Evolutionary conservation across 2,329 filamentous ascomycete genomes (phyloP).

Genomic region (Diaporthe australafricana): DNA sequence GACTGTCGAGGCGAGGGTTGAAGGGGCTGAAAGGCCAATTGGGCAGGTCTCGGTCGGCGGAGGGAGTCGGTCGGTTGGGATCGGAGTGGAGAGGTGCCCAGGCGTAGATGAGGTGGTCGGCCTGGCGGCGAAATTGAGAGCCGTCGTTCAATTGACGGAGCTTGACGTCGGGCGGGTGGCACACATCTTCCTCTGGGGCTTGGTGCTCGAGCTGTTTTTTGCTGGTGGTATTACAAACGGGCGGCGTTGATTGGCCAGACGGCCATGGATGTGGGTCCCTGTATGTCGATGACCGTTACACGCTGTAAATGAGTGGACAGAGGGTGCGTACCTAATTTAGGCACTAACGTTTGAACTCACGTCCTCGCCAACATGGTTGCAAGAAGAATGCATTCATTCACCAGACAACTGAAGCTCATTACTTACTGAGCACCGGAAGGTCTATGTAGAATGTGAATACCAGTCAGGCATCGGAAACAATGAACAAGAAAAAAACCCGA

Average conservation of each 20-base stretch:
- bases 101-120: conserved; percentile 5
- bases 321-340: too few relatives aligned
- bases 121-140: background rate
- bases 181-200: background rate
- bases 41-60: conserved; percentile 2
- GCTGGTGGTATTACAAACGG: conserved; percentile 41
- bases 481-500: background rate
- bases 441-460: background rate
- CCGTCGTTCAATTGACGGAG: conserved; percentile 4
- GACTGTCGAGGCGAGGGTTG: background rate
- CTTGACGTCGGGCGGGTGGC: conserved; percentile 28
- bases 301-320: too few relatives aligned
- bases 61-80: conserved; percentile 8
- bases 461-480: too few relatives aligned
- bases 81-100: conserved; percentile 23
- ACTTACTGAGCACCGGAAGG: background rate
- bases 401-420: too few relatives aligned
- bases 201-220: conserved; percentile 32
- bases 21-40: background rate
- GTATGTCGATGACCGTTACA: conserved; percentile 10
- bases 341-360: too few relatives aligned
- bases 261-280: background rate
- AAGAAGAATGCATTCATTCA: too few relatives aligned
- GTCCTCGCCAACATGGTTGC: background rate
- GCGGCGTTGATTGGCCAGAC: conserved; percentile 38